Base-by-base conservation (phyloP, 2,329 filamentous ascomycete species). In the Microdochium trichocladiopsis region DNA sequence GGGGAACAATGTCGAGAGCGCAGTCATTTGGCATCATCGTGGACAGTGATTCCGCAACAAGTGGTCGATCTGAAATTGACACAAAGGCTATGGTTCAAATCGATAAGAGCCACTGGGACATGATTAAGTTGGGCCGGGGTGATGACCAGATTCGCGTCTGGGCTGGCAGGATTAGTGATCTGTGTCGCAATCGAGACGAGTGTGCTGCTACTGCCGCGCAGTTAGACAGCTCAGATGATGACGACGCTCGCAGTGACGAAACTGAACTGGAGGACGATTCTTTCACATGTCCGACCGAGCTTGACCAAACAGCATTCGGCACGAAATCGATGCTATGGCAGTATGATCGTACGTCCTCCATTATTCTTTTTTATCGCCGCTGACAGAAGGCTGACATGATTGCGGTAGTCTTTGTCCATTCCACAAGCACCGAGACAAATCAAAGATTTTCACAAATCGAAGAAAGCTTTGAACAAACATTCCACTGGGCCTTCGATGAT, bases 91-190 rank as follows among this genome's bases (percentile, higher is more conserved):
- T 53, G 1, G 57, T 63, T n/a, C 55, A 55, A 1, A 60, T 63
- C 23, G 52, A 63, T 21, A 53, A 56, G 36, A 57, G 54, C 16
- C 60, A 63, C 36, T 61, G 58, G 2, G 48, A 58, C 1, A 60
- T 63, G 52, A 60, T 60, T 31, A 63, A 61, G 24, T 61, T 60
- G 14, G 3, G 43, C 1, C 31, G 23, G 2, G 54, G 50, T 11
- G 52, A 60, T 43, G 22, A 25, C 6, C 54, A 53, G 31, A 36
- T 55, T 21, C 25, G 11, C 4, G 33, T 58, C 5, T 43, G 53
- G 16, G 14, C 41, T 8, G 22, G 37, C 16, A 56, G 51, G 12
- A n/a, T 53, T 25, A 49, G 23, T 23, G 28, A 47, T 37, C 25
- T 31, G n/a, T n/a, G 28, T 37, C 6, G 33, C 33, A 11, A 37